Evolutionary conservation across 2,329 filamentous ascomycete species (phyloP), one percentile per base, ranked within the genome.

Genomic region (Paracoccidioides lutzii): DNA sequence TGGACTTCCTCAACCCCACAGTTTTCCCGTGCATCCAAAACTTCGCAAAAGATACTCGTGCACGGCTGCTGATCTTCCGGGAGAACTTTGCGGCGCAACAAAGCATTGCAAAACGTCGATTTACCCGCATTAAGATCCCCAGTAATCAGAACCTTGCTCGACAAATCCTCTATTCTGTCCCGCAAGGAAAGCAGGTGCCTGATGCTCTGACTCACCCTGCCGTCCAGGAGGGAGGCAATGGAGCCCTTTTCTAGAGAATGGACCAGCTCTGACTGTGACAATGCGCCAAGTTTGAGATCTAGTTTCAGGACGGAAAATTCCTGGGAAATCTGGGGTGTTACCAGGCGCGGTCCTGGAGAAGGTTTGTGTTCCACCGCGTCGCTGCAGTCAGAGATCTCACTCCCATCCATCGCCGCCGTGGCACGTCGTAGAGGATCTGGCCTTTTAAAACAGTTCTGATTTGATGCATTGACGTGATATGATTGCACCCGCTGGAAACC

Each of bases 1-100:
- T 98, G 93, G 0, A 97, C 93, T 70, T 98, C 93, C 69, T 98
- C 93, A 1, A 96, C 70, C 2, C 89, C 88, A 35, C 83, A 84
- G 65, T 98, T 98, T 68, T 96, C 90, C 61, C 88, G 82, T 4
- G 88, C 87, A 71, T 98, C 90, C 57, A 98, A 73, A 2, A 98
- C 93, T 69, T 98, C 93, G 69, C 93, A 98, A 73, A 98, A 98
- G 56, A 98, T 95, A 71, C 89, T 93, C 1, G 93, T 98, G 71
- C 93, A 98, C 1, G 93, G 93, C 67, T 97, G 93, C 70, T 98
- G 91, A 64, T 98, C 93, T 71, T 97, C 93, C 0, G 93, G 93
- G 3, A 98, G 74, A 33, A 98, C 81, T 71, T 97, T 97, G 59
- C 90, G 83, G 58, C 93, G 85, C 43, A 98, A 74, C 2, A 98